A percentile compares a stretch with the other conserved stretches of the same genome.
phyloP scores from a whole-genome alignment of 805 yeast genomes.

The Sugiyamaella valdiviana region DNA sequence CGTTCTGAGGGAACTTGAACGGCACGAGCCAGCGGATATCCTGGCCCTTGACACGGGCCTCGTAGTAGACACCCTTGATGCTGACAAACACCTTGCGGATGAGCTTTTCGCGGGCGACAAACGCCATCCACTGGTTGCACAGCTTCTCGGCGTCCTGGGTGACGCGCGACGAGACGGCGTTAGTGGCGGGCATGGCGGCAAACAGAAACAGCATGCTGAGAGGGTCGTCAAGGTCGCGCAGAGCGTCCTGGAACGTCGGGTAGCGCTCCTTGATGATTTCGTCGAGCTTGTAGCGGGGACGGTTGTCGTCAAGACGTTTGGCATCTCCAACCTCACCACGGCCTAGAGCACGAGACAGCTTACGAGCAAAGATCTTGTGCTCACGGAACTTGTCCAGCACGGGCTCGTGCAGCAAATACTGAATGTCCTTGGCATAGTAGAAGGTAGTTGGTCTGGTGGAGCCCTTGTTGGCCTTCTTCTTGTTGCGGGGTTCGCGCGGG shows the following conservation, averaged over 20 bases:
- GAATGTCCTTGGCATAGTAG: constrained; percentile 89
- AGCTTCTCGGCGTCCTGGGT: constrained; percentile 83
- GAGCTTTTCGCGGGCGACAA: constrained; percentile 74
- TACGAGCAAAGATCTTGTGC: constrained; percentile 89
- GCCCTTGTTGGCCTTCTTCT: constrained; percentile 95
- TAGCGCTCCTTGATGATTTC: constrained; percentile 91
- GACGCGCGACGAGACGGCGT: constrained; percentile 67
- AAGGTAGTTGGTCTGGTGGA: constrained; percentile 95
- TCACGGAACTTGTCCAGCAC: constrained; percentile 86
- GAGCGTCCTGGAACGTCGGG: constrained; percentile 86
- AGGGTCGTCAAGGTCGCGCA: constrained; percentile 92
- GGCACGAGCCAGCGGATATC: constrained; percentile 96
- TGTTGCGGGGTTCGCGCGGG: constrained; percentile 93
- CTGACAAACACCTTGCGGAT: constrained; percentile 89
- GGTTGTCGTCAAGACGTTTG: constrained; percentile 68
- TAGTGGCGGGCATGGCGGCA: constrained; percentile 92
- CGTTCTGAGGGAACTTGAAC: constrained; percentile 91
- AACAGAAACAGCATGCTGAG: constrained; percentile 90
- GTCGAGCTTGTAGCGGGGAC: constrained; percentile 82
- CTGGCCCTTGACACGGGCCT: constrained; percentile 84
- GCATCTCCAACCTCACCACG: constrained; percentile 90
- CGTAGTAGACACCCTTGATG: constrained; percentile 94
- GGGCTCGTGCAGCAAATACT: constrained; percentile 92
- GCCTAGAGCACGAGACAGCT: constrained; percentile 82
- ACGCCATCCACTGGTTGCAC: constrained; percentile 94